Percentiles rank a stretch among this genome's conserved stretches.
phyloP scores from a whole-genome alignment of 1,139 yeast genomes.

The Protomyces gravidus region DNA sequence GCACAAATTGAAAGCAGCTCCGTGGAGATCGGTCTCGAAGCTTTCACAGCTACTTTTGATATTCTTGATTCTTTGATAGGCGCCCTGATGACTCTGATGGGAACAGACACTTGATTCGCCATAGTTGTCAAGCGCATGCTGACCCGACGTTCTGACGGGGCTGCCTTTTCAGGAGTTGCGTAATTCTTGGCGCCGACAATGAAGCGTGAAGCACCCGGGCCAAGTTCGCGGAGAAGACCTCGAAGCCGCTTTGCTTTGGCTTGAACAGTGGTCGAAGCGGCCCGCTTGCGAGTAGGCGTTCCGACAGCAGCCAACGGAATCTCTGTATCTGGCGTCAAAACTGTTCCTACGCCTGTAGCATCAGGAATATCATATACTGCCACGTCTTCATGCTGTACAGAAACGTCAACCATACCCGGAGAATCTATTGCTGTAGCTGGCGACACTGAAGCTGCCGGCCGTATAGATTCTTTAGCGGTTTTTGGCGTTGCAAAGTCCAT shows the following conservation, averaged over 20 bases:
- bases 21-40: neutral
- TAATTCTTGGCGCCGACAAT: constrained; percentile 18
- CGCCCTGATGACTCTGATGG: neutral
- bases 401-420: too few relatives aligned
- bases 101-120: neutral
- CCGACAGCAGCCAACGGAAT: constrained; percentile 2
- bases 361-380: too few relatives aligned
- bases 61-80: neutral
- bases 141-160: neutral
- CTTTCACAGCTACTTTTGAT: neutral
- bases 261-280: too few relatives aligned
- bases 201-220: constrained; percentile 19
- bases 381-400: too few relatives aligned
- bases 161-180: constrained; percentile 22
- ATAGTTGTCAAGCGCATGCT: neutral
- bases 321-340: too few relatives aligned
- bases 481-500: constrained; percentile 21
- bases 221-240: constrained; percentile 24
- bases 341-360: too few relatives aligned
- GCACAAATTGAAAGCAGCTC: neutral
- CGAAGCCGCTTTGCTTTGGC: neutral
- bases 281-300: neutral
- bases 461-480: neutral
- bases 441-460: too few relatives aligned
- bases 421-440: too few relatives aligned